phyloP scores from a whole-genome alignment of 2,329 filamentous ascomycete species.

The Aspergillus novoparasiticus region DNA sequence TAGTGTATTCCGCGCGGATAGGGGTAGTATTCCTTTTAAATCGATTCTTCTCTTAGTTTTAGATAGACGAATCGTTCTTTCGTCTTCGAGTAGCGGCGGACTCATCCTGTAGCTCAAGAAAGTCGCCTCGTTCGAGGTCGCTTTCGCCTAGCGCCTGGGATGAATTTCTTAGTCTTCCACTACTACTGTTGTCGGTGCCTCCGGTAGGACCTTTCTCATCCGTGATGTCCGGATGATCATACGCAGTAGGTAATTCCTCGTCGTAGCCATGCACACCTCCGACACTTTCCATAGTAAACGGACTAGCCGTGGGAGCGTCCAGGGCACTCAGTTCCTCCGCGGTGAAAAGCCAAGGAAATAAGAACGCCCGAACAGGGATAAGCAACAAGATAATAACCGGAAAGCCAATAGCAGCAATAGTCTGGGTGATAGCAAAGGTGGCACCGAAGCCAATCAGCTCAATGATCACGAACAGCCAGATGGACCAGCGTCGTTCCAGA shows the following conservation, averaged over 20 bases:
- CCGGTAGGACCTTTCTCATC: neutral
- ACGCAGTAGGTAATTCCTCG: neutral
- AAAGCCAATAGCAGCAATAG: constrained; percentile 79
- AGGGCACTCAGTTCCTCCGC: constrained; percentile 62
- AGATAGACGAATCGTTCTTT: neutral
- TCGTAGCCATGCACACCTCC: constrained; percentile 61
- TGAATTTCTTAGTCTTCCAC: neutral
- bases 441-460: constrained; percentile 72
- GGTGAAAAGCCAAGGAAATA: constrained; percentile 65
- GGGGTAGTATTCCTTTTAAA: neutral
- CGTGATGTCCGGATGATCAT: neutral
- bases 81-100: neutral
- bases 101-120: neutral
- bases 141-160: neutral
- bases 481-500: constrained; percentile 63
- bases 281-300: constrained; percentile 75
- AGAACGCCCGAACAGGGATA: constrained; percentile 65
- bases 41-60: neutral
- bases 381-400: constrained; percentile 72
- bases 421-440: constrained; percentile 82
- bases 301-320: constrained; percentile 74
- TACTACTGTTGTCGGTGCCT: neutral
- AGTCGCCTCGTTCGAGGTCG: neutral
- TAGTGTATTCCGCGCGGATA: neutral
- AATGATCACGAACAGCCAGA: constrained; percentile 71